These are phyloP conservation scores for Xylariaceae sp. DNA, from an alignment of 2,329 filamentous ascomycete species.

Conservation along the genomic window DNA sequence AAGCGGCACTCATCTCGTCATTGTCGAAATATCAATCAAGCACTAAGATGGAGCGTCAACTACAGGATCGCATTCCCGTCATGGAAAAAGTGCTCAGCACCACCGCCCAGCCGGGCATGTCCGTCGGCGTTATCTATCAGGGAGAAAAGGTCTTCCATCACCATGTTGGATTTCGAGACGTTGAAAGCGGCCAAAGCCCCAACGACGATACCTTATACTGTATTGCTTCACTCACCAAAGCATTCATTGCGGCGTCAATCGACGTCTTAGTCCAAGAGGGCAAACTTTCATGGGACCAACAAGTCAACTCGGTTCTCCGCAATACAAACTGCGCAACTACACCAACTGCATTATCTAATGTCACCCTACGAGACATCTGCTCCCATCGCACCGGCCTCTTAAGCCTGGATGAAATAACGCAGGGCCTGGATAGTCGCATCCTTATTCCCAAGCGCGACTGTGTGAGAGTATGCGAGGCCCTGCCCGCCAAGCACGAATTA, in stretches of 20 bases:
- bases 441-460: neutral
- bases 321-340: neutral
- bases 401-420: neutral
- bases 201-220: slow-evolving; percentile 4
- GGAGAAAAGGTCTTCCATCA: neutral
- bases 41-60: neutral
- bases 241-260: neutral
- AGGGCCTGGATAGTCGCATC: neutral
- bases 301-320: neutral
- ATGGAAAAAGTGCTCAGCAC: neutral
- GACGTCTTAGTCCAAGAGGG: slow-evolving; percentile 1
- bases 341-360: neutral
- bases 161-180: slow-evolving; percentile 1
- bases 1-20: too few species aligned
- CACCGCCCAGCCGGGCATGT: slow-evolving; percentile 1
- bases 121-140: slow-evolving; percentile 1
- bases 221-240: slow-evolving; percentile 3
- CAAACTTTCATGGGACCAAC: neutral
- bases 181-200: neutral
- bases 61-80: neutral
- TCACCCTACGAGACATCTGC: neutral
- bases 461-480: neutral
- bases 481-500: neutral
- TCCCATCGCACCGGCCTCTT: neutral
- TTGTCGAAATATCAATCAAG: too few species aligned